These are phyloP conservation scores for Yamadazyma nakazawae DNA, from an alignment of 805 yeast genomes.

Conservation along the genomic window DNA sequence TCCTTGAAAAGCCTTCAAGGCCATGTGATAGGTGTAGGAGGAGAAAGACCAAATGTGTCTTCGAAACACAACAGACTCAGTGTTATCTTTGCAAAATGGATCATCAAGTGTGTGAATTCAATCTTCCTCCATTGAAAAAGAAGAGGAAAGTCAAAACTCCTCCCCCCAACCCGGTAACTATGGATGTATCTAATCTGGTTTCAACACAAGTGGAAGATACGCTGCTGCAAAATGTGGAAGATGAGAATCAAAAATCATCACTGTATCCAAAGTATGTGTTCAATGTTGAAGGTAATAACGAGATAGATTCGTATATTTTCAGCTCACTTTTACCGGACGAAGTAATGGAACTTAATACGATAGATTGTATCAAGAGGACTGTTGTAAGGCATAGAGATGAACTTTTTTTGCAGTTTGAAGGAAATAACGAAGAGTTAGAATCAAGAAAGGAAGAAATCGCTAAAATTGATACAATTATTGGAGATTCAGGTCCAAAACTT, in stretches of 20 bases:
- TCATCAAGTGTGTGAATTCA: conserved; percentile 8
- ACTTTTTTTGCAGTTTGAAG: conserved; percentile 8
- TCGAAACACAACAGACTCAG: conserved; percentile 3
- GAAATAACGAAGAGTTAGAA: conserved; percentile 3
- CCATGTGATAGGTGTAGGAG: conserved; percentile 14
- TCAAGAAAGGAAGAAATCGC: conserved; percentile 53
- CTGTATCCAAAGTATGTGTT: conserved; percentile 2
- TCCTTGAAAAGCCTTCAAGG: conserved; percentile 8
- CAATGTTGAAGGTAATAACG: conserved; percentile 8
- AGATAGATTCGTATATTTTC: conserved; percentile 9
- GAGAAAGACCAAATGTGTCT: conserved; percentile 13
- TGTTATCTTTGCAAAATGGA: conserved; percentile 11
- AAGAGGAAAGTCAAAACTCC: conserved; percentile 7
- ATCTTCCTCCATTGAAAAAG: conserved; percentile 12
- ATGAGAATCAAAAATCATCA: not conserved
- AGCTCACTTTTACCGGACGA: conserved; percentile 1
- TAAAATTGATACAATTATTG: conserved; percentile 73
- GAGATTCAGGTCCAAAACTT: conserved; percentile 81
- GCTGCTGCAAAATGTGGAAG: not conserved
- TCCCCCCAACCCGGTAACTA: not conserved
- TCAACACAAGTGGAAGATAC: not conserved
- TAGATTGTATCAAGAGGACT: conserved; percentile 6
- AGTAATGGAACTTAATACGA: conserved; percentile 3
- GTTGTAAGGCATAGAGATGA: conserved; percentile 4
- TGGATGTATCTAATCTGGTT: not conserved